Conservation (phyloP, 108 stramenopile species). For the Aurantiochytrium sp. region DNA sequence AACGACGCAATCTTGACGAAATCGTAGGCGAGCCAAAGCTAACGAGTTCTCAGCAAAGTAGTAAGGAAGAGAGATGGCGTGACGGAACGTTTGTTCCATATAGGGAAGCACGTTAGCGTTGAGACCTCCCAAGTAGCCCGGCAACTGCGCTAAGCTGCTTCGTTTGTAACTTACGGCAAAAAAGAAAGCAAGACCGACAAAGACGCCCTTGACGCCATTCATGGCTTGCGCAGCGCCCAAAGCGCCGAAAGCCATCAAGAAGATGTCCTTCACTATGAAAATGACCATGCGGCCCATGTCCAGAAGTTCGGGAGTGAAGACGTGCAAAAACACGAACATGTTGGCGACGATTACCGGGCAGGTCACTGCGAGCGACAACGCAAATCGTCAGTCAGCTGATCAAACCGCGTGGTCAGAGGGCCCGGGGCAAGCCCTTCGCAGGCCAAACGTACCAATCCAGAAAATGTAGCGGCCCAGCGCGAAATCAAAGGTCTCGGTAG, state of each 20-base stretch:
- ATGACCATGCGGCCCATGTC: not conserved
- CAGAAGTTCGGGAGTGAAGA: not conserved
- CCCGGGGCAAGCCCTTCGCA: too few species aligned
- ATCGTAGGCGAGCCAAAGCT: not conserved
- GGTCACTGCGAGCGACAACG: too few species aligned
- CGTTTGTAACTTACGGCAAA: too few species aligned
- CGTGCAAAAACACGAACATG: not conserved
- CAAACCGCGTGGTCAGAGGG: too few species aligned
- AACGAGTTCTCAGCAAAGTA: too few species aligned
- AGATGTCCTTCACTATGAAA: not conserved
- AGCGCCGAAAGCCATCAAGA: not conserved
- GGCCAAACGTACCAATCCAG: not conserved
- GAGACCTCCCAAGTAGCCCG: too few species aligned
- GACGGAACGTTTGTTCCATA: too few species aligned
- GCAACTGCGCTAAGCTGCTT: too few species aligned
- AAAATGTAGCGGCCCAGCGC: slow-evolving; percentile 13
- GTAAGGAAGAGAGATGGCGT: too few species aligned
- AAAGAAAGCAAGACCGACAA: not conserved
- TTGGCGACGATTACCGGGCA: slow-evolving; percentile 7
- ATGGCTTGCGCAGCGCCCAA: not conserved
- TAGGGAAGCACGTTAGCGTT: too few species aligned
- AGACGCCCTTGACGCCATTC: not conserved
- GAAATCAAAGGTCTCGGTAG: not conserved
- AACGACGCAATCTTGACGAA: not conserved
- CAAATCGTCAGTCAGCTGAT: too few species aligned